phyloP scores from a whole-genome alignment of 2,329 filamentous ascomycete genomes.

The Aspergillus tanneri region DNA sequence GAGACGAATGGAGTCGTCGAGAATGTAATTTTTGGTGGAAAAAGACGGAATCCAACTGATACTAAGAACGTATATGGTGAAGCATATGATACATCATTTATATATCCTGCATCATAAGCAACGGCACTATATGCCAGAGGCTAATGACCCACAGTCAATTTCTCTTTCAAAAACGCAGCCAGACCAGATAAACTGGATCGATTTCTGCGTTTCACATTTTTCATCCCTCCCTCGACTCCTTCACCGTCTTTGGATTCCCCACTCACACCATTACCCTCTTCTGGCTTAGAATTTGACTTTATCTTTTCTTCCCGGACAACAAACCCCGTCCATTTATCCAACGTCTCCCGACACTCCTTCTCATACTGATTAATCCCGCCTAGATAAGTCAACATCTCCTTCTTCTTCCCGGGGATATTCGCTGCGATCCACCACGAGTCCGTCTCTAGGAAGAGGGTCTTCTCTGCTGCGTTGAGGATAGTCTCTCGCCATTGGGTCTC shows the following conservation, averaged over 20 bases:
- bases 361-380: conserved; percentile 15
- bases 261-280: too few relatives aligned
- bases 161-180: background rate
- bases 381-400: conserved; percentile 48
- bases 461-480: background rate
- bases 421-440: conserved; percentile 54
- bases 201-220: background rate
- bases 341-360: background rate
- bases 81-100: background rate
- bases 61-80: too few relatives aligned
- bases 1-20: conserved; percentile 44
- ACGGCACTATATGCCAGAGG: too few relatives aligned
- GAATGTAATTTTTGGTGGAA: conserved; percentile 52
- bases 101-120: too few relatives aligned
- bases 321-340: background rate
- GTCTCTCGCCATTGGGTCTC: background rate
- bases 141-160: too few relatives aligned
- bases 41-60: conserved; percentile 27
- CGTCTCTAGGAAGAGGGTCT: background rate
- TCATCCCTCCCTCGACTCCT: background rate
- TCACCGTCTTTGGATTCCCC: too few relatives aligned
- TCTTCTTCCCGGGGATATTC: conserved; percentile 54
- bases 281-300: too few relatives aligned
- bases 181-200: background rate
- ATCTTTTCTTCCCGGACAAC: too few relatives aligned